Conservation (phyloP, 2,329 filamentous ascomycete species). For the Fusarium penzigii region DNA sequence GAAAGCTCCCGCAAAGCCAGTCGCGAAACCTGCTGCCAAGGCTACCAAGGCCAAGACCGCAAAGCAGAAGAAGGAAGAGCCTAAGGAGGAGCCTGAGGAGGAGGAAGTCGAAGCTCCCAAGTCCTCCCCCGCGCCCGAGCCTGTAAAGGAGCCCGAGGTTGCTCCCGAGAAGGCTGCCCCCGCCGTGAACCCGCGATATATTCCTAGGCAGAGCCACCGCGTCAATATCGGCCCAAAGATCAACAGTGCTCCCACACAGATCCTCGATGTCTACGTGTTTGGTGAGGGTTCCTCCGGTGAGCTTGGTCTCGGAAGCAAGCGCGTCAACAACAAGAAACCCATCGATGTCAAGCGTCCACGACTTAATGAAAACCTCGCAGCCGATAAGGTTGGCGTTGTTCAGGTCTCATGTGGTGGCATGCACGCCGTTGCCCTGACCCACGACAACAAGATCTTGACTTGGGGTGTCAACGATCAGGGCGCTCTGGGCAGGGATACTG, state of each 20-base stretch:
- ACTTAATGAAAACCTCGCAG: slow-evolving; percentile 67
- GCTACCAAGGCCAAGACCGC: slow-evolving; percentile 30
- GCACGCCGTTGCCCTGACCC: slow-evolving; percentile 76
- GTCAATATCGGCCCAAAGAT: slow-evolving; percentile 64
- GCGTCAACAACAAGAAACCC: slow-evolving; percentile 59
- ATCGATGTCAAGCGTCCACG: slow-evolving; percentile 81
- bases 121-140: slow-evolving; percentile 47
- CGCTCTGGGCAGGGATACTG: slow-evolving; percentile 74
- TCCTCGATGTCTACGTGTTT: slow-evolving; percentile 76
- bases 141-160: slow-evolving; percentile 16
- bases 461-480: slow-evolving; percentile 90
- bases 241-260: slow-evolving; percentile 63
- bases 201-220: slow-evolving; percentile 42
- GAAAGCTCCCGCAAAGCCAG: slow-evolving; percentile 23
- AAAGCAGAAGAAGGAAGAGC: slow-evolving; percentile 14
- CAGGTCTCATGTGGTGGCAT: slow-evolving; percentile 79
- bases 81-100: slow-evolving; percentile 19
- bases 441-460: slow-evolving; percentile 78
- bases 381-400: slow-evolving; percentile 71
- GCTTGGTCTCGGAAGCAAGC: slow-evolving; percentile 73
- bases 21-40: slow-evolving; percentile 38
- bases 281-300: slow-evolving; percentile 81
- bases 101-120: slow-evolving; percentile 21
- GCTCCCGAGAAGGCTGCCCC: slow-evolving; percentile 18
- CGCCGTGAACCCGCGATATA: slow-evolving; percentile 7